Conservation (phyloP, 768 basidiomycete genomes). For the Naganishia friedmannii region DNA sequence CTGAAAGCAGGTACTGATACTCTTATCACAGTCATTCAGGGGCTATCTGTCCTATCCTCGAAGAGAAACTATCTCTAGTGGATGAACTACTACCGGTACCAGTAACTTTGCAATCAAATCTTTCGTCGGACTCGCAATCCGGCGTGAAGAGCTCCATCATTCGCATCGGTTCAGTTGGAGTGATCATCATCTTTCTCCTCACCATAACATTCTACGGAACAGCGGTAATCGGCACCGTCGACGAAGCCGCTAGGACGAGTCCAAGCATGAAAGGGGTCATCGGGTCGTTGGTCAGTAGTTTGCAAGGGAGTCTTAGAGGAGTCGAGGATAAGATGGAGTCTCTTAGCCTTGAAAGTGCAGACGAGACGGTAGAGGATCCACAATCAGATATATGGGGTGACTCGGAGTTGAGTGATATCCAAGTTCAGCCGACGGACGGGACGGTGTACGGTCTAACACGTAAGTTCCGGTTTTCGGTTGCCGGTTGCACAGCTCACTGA, state of each 20-base stretch:
- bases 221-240: neutral
- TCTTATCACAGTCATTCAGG: neutral
- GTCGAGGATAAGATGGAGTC: slow-evolving; percentile 15
- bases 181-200: slow-evolving; percentile 39
- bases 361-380: neutral
- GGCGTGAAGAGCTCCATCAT: slow-evolving; percentile 26
- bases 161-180: slow-evolving; percentile 35
- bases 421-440: neutral
- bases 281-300: slow-evolving; percentile 14
- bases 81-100: slow-evolving; percentile 40
- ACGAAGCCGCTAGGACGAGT: neutral
- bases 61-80: slow-evolving; percentile 33
- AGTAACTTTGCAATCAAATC: neutral
- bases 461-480: neutral
- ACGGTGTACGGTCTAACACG: neutral
- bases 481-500: neutral
- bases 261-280: slow-evolving; percentile 7
- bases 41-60: neutral
- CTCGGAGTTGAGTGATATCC: slow-evolving; percentile 7
- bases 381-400: slow-evolving; percentile 2
- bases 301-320: slow-evolving; percentile 1
- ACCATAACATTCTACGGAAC: slow-evolving; percentile 31
- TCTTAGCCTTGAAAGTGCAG: neutral
- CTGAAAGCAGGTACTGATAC: neutral
- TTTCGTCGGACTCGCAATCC: neutral